Evolutionary conservation across 345 rosid species (phyloP), one percentile per base, ranked within the genome.

Genomic region (Camelina neglecta): DNA sequence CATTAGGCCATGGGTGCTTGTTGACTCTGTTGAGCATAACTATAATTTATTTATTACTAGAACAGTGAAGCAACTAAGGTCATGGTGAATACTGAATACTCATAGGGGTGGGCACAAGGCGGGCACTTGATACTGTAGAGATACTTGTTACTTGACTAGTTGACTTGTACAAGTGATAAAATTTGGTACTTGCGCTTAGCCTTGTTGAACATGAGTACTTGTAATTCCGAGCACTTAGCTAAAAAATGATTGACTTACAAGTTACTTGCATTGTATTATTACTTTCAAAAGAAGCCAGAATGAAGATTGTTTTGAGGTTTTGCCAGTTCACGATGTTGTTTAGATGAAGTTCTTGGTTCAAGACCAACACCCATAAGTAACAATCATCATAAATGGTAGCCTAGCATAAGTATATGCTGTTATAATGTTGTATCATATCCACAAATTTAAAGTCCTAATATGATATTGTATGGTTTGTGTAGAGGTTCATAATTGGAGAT

Each of bases 1-100:
- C 81, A 77, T 77, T 77, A 77, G 80, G 76, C 81, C 81, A 72
- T 65, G 77, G 73, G 81, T 67, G 81, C 76, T 48, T 57, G 8
- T 4, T 50, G 0, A 15, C 3, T 6, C 1, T 0, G 0, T 2
- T 10, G 8, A 10, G 4, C 15, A 48, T 11, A 47, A 5, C 0
- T 2, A 7, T 2, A 1, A 36, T 0, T 8, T 38, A 8, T 1
- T 7, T 38, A 38, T 38, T 8, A 2, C 41, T 7, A 2, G 2
- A 11, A 8, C 0, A 35, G 7, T 35, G 8, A 35, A 35, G 38
- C 38, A 29, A 4, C 3, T 26, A 3, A 26, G 4, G 0, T 26
- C 29, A 4, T 26, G 4, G 29, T 26, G 29, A 3, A 26, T 4
- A 26, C 29, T 26, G 29, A 3, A 26, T 4, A 26, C 29, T 26